These are phyloP conservation scores for Cryphonectria japonica DNA, from an alignment of 2,329 filamentous ascomycete species.

Conservation along the genomic window DNA sequence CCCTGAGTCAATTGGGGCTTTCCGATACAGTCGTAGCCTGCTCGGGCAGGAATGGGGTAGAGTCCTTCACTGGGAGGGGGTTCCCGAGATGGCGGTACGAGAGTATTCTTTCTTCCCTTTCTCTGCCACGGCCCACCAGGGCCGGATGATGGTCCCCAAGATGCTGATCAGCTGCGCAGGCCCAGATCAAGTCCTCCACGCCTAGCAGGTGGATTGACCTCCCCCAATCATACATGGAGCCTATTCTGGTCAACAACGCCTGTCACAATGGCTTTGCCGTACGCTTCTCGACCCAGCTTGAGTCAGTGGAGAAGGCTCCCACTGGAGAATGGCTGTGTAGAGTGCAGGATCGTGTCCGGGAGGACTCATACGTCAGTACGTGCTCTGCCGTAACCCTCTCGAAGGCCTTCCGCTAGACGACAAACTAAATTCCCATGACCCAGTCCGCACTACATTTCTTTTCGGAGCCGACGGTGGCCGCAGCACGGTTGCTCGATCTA, in stretches of 20 bases:
- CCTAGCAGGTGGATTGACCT: slow-evolving; percentile 37
- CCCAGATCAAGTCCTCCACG: slow-evolving; percentile 42
- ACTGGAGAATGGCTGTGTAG: slow-evolving; percentile 30
- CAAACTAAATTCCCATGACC: slow-evolving; percentile 33
- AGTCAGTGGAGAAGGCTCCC: slow-evolving; percentile 35
- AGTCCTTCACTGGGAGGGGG: slow-evolving; percentile 45
- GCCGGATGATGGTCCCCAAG: background rate
- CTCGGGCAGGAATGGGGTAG: slow-evolving; percentile 44
- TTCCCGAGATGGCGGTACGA: slow-evolving; percentile 36
- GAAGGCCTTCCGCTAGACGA: background rate
- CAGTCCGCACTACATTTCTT: slow-evolving; percentile 57
- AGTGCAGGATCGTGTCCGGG: slow-evolving; percentile 42
- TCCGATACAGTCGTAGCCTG: slow-evolving; percentile 43
- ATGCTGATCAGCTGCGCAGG: slow-evolving; percentile 19
- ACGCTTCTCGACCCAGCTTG: slow-evolving; percentile 45
- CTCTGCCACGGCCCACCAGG: no score
- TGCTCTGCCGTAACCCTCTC: background rate
- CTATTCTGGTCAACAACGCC: slow-evolving; percentile 46
- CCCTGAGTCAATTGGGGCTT: slow-evolving; percentile 41
- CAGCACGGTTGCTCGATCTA: slow-evolving; percentile 18
- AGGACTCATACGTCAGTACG: slow-evolving; percentile 34
- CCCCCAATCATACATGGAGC: slow-evolving; percentile 49
- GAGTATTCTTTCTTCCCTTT: background rate
- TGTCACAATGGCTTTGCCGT: slow-evolving; percentile 42
- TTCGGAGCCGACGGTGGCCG: slow-evolving; percentile 56